Conservation (phyloP, 129 eudicot species). For the Lactuca saligna region DNA sequence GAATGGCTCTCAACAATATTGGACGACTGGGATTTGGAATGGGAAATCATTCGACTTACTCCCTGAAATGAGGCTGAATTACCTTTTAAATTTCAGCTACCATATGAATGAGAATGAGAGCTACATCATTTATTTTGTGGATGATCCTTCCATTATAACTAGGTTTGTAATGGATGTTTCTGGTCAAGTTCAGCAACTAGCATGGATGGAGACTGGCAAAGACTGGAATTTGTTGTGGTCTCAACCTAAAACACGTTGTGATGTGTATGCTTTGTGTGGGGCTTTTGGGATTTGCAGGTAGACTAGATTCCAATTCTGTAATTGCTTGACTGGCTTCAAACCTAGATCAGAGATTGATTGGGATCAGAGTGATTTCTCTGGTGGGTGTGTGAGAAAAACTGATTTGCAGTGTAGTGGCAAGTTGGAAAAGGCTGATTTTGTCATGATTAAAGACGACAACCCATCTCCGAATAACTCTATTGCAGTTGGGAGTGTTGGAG, state of each 20-base stretch:
- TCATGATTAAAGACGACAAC: background rate
- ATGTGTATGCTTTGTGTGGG: slow-evolving; percentile 40
- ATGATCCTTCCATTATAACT: background rate
- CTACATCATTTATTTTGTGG: no score
- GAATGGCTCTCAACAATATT: no score
- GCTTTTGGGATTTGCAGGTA: slow-evolving; percentile 42
- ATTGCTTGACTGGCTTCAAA: slow-evolving; percentile 66
- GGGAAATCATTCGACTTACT: no score
- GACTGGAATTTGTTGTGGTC: slow-evolving; percentile 68
- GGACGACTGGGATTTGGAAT: no score
- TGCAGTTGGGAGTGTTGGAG: slow-evolving; percentile 18
- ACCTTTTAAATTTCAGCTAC: no score
- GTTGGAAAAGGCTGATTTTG: slow-evolving; percentile 31
- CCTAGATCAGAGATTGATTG: slow-evolving; percentile 43
- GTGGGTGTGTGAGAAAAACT: background rate
- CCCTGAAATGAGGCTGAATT: no score
- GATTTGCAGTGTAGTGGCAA: slow-evolving; percentile 42
- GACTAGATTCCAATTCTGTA: slow-evolving; percentile 51
- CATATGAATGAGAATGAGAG: no score
- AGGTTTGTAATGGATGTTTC: slow-evolving; percentile 44
- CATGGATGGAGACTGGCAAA: slow-evolving; percentile 12
- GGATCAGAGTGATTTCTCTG: slow-evolving; percentile 52
- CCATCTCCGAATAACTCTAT: slow-evolving; percentile 5
- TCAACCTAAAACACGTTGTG: slow-evolving; percentile 69
- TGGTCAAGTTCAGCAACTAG: no score